These are phyloP conservation scores for Candida smagusa DNA, from an alignment of 1,139 yeast genomes.

Conservation along the genomic window DNA sequence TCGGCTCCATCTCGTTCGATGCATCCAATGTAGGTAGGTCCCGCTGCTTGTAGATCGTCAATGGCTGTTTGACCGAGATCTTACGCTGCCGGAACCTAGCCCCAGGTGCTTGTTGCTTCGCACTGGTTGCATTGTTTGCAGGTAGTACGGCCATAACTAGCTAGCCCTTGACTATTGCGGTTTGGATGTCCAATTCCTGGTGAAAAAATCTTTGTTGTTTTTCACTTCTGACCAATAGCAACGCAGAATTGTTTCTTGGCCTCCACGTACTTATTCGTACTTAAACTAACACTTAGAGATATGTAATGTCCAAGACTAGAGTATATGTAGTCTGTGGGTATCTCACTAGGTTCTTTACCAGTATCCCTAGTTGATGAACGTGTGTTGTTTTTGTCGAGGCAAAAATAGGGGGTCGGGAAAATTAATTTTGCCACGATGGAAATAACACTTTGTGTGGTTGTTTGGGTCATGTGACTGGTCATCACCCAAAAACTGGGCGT, in stretches of 20 bases:
- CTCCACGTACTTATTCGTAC: too few species aligned
- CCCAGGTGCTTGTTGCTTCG: constrained; percentile 41
- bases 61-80: constrained; percentile 86
- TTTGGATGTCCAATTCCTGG: constrained; percentile 2
- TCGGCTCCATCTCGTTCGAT: constrained; percentile 42
- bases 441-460: too few species aligned
- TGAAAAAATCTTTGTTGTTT: constrained; percentile 1
- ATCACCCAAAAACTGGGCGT: neutral
- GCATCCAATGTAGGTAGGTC: constrained; percentile 77
- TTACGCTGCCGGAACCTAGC: constrained; percentile 88
- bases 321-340: too few species aligned
- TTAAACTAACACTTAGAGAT: too few species aligned
- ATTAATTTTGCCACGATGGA: constrained; percentile 5
- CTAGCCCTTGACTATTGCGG: constrained; percentile 3
- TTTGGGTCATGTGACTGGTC: constrained; percentile 1
- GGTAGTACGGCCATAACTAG: constrained; percentile 16
- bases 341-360: too few species aligned
- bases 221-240: constrained; percentile 1
- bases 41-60: constrained; percentile 70
- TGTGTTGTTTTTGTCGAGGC: neutral
- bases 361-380: too few species aligned
- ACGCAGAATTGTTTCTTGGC: neutral
- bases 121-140: constrained; percentile 25
- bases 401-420: constrained; percentile 8
- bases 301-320: too few species aligned